phyloP scores from a whole-genome alignment of 345 rosid genomes.

The Aurinia saxatilis region DNA sequence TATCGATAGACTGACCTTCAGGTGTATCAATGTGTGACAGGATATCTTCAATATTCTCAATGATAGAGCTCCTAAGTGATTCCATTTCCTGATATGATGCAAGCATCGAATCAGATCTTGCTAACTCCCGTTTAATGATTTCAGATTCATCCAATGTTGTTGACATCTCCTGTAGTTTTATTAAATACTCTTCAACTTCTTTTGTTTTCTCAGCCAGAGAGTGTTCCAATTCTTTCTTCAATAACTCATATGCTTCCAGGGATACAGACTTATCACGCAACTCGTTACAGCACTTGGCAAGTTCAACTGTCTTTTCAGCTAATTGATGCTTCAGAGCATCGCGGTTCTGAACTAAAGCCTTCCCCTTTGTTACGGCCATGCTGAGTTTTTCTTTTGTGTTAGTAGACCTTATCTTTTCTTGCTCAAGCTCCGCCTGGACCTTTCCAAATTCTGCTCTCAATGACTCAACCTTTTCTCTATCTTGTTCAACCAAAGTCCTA shows the following conservation, averaged over 20 bases:
- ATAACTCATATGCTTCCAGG: slow-evolving; percentile 19
- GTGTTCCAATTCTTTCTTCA: slow-evolving; percentile 22
- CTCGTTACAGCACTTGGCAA: slow-evolving; percentile 55
- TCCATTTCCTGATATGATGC: slow-evolving; percentile 61
- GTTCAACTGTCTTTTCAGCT: slow-evolving; percentile 28
- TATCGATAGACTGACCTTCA: slow-evolving; percentile 45
- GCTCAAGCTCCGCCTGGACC: slow-evolving; percentile 58
- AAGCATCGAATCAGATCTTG: slow-evolving; percentile 41
- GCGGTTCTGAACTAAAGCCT: slow-evolving; percentile 88
- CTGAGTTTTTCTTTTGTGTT: slow-evolving; percentile 89
- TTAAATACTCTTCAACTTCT: slow-evolving; percentile 27
- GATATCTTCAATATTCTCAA: slow-evolving; percentile 49
- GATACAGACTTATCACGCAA: slow-evolving; percentile 27
- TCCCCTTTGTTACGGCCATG: slow-evolving; percentile 94
- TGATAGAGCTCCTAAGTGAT: slow-evolving; percentile 37
- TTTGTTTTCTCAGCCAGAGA: slow-evolving; percentile 29
- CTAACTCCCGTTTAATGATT: slow-evolving; percentile 39
- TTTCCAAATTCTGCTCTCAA: slow-evolving; percentile 43
- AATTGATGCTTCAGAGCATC: slow-evolving; percentile 74
- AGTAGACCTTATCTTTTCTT: slow-evolving; percentile 65
- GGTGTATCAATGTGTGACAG: slow-evolving; percentile 41
- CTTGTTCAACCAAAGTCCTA: slow-evolving; percentile 51
- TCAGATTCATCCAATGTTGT: slow-evolving; percentile 24
- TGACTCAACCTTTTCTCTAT: slow-evolving; percentile 37
- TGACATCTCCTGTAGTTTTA: slow-evolving; percentile 28